Conservation (phyloP, 164 flowering plant species). For the Vitis rotundifolia region DNA sequence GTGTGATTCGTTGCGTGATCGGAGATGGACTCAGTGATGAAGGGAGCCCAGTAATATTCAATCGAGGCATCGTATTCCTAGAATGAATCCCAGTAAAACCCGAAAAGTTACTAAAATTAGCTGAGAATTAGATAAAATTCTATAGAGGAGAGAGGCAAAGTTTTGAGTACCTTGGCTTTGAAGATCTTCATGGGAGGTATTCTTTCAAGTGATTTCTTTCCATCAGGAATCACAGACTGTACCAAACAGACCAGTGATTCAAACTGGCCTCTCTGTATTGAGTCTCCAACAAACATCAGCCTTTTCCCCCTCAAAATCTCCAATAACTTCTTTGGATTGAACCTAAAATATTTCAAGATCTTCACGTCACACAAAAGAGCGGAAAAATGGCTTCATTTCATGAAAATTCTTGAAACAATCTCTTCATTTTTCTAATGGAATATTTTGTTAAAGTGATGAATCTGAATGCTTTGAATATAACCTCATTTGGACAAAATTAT, state of each 20-base stretch:
- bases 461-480: no score
- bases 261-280: conserved; percentile 75
- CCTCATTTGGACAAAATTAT: no score
- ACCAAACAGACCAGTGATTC: conserved; percentile 81
- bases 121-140: no score
- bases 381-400: no score
- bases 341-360: conserved; percentile 34
- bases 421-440: no score
- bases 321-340: conserved; percentile 63
- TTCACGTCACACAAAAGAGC: no score
- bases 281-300: conserved; percentile 83
- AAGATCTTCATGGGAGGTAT: conserved; percentile 79
- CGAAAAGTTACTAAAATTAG: no score
- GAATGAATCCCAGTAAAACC: neutral
- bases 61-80: conserved; percentile 81
- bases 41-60: conserved; percentile 93
- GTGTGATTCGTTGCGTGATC: conserved; percentile 90
- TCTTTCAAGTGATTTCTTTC: conserved; percentile 60
- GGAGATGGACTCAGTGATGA: conserved; percentile 86
- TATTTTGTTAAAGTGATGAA: no score
- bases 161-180: conserved; percentile 56
- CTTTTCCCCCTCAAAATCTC: conserved; percentile 65
- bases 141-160: no score
- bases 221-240: conserved; percentile 66
- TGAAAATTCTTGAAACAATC: no score